These are phyloP conservation scores for Chlamydomonas reinhardtii DNA, from an alignment of 163 green algal genomes.

Conservation along the genomic window DNA sequence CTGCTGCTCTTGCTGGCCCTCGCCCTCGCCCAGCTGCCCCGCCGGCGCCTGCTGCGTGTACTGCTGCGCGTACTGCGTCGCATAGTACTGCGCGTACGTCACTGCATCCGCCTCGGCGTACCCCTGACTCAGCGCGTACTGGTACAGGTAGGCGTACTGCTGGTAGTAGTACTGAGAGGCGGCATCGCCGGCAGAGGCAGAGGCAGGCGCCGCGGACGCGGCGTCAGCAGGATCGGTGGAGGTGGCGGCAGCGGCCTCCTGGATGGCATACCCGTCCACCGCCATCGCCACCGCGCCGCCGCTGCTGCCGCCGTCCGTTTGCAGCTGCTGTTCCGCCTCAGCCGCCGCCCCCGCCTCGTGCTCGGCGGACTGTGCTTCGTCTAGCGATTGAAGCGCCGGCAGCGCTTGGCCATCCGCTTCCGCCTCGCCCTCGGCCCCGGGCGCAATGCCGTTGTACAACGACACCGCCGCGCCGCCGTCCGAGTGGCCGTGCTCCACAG, in stretches of 20 bases:
- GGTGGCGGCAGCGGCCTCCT: not conserved
- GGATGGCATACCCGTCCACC: too few relatives aligned
- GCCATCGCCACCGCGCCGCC: not conserved
- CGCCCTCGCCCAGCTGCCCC: constrained; percentile 2
- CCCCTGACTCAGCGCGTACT: constrained; percentile 38
- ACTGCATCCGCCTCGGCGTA: constrained; percentile 38
- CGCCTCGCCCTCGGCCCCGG: not conserved
- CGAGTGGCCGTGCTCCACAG: not conserved
- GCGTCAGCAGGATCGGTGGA: not conserved
- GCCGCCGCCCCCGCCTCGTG: not conserved
- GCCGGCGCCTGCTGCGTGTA: constrained; percentile 35
- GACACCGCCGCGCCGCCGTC: constrained; percentile 33
- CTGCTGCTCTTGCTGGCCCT: not conserved
- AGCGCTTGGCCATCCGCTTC: not conserved
- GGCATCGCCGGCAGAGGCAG: not conserved
- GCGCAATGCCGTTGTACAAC: constrained; percentile 19
- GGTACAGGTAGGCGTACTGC: constrained; percentile 49
- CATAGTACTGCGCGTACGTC: constrained; percentile 49
- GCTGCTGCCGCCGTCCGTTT: not conserved
- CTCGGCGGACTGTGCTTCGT: too few relatives aligned
- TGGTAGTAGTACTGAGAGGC: constrained; percentile 54
- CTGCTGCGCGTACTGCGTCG: constrained; percentile 29
- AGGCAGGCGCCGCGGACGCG: not conserved
- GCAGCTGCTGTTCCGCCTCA: not conserved
- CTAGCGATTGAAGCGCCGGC: too few relatives aligned